Percentiles rank a stretch among this genome's conserved stretches.
Evolutionary conservation across 495 filamentous ascomycete genomes (phyloP).

Genomic region (Aspergillus kassunensis): DNA sequence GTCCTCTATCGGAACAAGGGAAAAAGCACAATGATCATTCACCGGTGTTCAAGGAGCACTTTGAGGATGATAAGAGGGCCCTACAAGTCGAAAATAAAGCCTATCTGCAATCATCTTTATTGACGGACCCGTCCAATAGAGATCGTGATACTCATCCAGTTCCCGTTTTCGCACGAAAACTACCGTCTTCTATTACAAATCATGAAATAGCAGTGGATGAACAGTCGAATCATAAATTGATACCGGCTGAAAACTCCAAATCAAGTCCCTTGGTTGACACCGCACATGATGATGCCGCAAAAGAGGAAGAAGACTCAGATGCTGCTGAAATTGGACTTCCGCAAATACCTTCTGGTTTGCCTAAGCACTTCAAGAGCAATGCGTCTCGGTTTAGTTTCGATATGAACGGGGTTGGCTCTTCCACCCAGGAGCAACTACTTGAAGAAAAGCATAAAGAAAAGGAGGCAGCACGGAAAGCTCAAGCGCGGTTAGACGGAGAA

Average conservation of each 20-base stretch:
- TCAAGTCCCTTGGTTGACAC: constrained; percentile 6
- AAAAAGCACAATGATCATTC: constrained; percentile 48
- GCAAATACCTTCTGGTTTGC: constrained; percentile 41
- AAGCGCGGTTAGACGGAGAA: constrained; percentile 34
- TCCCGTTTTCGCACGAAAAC: constrained; percentile 49
- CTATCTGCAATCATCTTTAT: constrained; percentile 42
- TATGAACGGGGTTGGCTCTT: constrained; percentile 70
- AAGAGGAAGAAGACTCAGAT: constrained; percentile 29
- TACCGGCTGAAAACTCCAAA: constrained; percentile 12
- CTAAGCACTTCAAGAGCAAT: constrained; percentile 79
- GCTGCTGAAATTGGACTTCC: constrained; percentile 34
- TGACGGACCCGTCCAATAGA: constrained; percentile 34
- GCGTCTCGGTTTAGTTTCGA: constrained; percentile 92
- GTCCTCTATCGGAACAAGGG: constrained; percentile 23
- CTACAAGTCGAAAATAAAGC: constrained; percentile 48
- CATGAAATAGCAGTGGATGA: constrained; percentile 15
- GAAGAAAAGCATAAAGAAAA: constrained; percentile 82
- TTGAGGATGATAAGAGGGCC: constrained; percentile 55
- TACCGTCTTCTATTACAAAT: constrained; percentile 41
- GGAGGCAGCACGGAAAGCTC: constrained; percentile 45
- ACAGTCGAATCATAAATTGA: constrained; percentile 15
- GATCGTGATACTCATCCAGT: constrained; percentile 34
- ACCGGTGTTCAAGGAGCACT: constrained; percentile 65
- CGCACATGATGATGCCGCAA: constrained; percentile 6
- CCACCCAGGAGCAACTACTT: constrained; percentile 72